These are phyloP conservation scores for Globisporangium nodosum DNA, from an alignment of 352 stramenopile genomes.

Conservation along the genomic window DNA sequence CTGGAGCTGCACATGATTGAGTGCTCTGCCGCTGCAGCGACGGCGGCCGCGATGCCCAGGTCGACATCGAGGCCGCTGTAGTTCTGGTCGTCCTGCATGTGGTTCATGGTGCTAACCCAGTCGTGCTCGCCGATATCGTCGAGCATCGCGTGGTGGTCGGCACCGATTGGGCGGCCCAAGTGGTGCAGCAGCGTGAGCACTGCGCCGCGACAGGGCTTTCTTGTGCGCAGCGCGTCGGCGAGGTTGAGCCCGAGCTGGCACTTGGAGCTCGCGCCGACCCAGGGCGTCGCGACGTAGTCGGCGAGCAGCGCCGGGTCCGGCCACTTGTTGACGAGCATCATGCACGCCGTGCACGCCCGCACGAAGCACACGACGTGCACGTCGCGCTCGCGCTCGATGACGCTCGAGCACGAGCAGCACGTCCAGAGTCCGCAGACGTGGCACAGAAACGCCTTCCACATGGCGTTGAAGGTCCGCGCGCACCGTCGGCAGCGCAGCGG, in stretches of 20 bases:
- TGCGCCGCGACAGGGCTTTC: slow-evolving; percentile 21
- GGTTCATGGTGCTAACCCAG: slow-evolving; percentile 22
- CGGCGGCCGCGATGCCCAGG: slow-evolving; percentile 2
- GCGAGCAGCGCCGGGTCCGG: slow-evolving; percentile 29
- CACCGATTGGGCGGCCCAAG: slow-evolving; percentile 18
- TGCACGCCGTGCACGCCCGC: slow-evolving; percentile 37
- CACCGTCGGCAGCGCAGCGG: slow-evolving; percentile 34
- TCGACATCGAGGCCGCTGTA: slow-evolving; percentile 5
- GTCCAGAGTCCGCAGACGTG: slow-evolving; percentile 49
- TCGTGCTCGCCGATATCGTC: slow-evolving; percentile 30
- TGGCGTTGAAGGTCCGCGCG: slow-evolving; percentile 32
- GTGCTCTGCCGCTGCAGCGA: too few species aligned
- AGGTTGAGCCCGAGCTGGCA: slow-evolving; percentile 40
- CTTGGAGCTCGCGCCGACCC: slow-evolving; percentile 28
- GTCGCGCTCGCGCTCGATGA: slow-evolving; percentile 47
- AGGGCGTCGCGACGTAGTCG: slow-evolving; percentile 22
- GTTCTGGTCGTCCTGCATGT: slow-evolving; percentile 10
- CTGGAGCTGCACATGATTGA: too few species aligned
- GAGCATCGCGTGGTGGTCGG: slow-evolving; percentile 20
- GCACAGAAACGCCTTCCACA: slow-evolving; percentile 45
- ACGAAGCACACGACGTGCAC: slow-evolving; percentile 42
- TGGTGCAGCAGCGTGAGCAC: slow-evolving; percentile 32
- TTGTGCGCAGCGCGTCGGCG: slow-evolving; percentile 29
- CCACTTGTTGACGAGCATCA: slow-evolving; percentile 48
- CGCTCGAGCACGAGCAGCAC: slow-evolving; percentile 42